Percentiles rank a stretch among this genome's conserved stretches.
Conservation (phyloP, 768 basidiomycete species). For the Russula olivacea region DNA sequence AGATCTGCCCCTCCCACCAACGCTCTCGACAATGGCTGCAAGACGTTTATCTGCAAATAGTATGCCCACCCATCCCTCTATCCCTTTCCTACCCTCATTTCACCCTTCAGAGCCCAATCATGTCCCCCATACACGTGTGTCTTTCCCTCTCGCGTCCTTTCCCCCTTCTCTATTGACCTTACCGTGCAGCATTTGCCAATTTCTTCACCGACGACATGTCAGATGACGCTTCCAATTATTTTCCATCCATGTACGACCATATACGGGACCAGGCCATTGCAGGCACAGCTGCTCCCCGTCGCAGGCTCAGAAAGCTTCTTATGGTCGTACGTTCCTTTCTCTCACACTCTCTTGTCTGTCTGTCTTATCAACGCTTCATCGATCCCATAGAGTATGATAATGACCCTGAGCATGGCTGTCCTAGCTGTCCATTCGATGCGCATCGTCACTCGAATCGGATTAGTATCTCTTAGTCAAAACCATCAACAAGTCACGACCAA, state of each 20-base stretch:
- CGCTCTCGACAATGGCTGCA: not conserved
- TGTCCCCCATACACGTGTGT: not conserved
- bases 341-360: not conserved
- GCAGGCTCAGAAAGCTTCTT: slow-evolving; percentile 18
- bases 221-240: slow-evolving; percentile 11
- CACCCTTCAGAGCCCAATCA: not conserved
- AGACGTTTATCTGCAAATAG: slow-evolving; percentile 1
- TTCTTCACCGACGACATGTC: slow-evolving; percentile 20
- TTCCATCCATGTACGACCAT: slow-evolving; percentile 19
- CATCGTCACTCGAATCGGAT: slow-evolving; percentile 12
- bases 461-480: not conserved
- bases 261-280: slow-evolving; percentile 3
- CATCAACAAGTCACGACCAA: slow-evolving; percentile 13
- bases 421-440: slow-evolving; percentile 19
- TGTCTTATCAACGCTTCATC: slow-evolving; percentile 2
- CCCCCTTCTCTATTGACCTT: too few relatives aligned
- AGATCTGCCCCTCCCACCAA: not conserved
- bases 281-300: slow-evolving; percentile 12
- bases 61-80: not conserved
- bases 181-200: slow-evolving; percentile 7
- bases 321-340: slow-evolving; percentile 11
- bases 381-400: slow-evolving; percentile 15
- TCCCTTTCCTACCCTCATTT: not conserved
- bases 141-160: not conserved
- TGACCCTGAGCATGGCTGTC: slow-evolving; percentile 21